phyloP scores from a whole-genome alignment of 805 yeast genomes.

The Hemisphaericaspora nanyangensis region DNA sequence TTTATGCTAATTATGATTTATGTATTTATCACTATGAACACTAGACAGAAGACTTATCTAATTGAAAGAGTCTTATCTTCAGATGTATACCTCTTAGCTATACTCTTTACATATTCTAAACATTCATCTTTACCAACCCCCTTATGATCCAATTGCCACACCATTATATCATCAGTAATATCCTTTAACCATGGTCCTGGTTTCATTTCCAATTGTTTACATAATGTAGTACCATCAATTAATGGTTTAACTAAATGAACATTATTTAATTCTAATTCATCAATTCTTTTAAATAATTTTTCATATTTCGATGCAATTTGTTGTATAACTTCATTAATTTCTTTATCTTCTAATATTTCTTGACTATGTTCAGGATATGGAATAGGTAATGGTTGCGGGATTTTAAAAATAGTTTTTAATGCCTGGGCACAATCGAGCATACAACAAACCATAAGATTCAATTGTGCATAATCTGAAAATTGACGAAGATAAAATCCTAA shows the following conservation, averaged over 20 bases:
- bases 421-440: constrained; percentile 24
- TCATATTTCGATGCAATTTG: constrained; percentile 23
- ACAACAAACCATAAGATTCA: constrained; percentile 37
- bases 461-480: constrained; percentile 50
- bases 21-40: no score
- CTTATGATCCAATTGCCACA: constrained; percentile 82
- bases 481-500: constrained; percentile 58
- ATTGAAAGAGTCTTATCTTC: no score
- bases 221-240: constrained; percentile 71
- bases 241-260: constrained; percentile 57
- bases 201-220: constrained; percentile 47
- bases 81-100: constrained; percentile 15
- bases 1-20: no score
- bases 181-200: constrained; percentile 87
- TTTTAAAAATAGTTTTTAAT: neutral
- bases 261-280: constrained; percentile 30
- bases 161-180: constrained; percentile 50
- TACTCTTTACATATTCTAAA: constrained; percentile 35
- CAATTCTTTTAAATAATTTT: constrained; percentile 27
- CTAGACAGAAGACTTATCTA: no score
- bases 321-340: constrained; percentile 5
- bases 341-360: constrained; percentile 4
- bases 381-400: constrained; percentile 1
- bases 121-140: constrained; percentile 50
- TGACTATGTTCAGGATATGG: constrained; percentile 11